phyloP scores from a whole-genome alignment of 2,329 filamentous ascomycete genomes.

The Trichoderma koningiopsis region DNA sequence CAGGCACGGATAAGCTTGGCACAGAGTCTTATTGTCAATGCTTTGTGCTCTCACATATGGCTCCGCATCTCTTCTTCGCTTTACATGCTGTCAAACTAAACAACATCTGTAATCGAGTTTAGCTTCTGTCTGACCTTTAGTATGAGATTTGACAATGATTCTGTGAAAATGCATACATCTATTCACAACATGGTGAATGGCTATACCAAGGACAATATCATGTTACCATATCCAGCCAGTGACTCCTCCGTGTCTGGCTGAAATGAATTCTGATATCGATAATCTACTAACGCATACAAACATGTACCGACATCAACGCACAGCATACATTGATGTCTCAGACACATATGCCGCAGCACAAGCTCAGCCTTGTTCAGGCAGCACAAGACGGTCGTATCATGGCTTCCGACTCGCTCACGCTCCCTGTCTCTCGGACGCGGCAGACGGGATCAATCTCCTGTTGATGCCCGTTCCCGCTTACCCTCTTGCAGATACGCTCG shows the following conservation, averaged over 20 bases:
- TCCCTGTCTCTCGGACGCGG: neutral
- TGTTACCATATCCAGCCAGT: neutral
- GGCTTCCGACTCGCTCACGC: neutral
- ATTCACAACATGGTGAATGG: neutral
- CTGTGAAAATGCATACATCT: neutral
- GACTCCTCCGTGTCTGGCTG: neutral
- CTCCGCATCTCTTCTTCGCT: neutral
- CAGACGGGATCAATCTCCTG: neutral
- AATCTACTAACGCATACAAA: no score
- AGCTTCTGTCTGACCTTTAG: neutral
- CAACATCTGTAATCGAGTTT: neutral
- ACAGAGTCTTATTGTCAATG: neutral
- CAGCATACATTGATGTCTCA: neutral
- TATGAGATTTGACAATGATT: neutral
- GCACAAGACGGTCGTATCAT: neutral
- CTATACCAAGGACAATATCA: neutral
- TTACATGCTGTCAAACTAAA: neutral
- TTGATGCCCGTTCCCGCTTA: neutral
- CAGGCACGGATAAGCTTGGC: slow-evolving; percentile 1
- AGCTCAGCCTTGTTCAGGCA: neutral
- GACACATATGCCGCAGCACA: neutral
- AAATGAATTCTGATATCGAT: neutral
- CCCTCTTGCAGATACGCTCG: neutral
- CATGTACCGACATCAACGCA: no score
- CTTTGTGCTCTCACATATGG: neutral